Percentiles rank a stretch among this genome's conserved stretches.
Conservation (phyloP, 108 stramenopile genomes). For the Nitzschia sp. region DNA sequence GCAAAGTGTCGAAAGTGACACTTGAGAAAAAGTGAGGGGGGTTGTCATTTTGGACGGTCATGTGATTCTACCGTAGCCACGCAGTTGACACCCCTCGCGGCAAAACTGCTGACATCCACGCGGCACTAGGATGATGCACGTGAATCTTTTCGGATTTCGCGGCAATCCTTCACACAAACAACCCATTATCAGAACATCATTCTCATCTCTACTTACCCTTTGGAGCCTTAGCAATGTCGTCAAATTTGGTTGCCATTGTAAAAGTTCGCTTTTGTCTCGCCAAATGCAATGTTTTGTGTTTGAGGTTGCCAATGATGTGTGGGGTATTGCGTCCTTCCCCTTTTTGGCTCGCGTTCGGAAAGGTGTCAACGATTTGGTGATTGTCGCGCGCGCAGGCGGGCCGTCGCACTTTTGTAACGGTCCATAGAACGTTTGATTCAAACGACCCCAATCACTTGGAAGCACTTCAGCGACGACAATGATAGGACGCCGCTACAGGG, state of each 20-base stretch:
- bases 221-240: slow-evolving; percentile 82
- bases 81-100: slow-evolving; percentile 1
- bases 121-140: neutral
- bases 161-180: too few species aligned
- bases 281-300: slow-evolving; percentile 5
- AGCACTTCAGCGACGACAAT: too few species aligned
- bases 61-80: neutral
- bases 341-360: neutral
- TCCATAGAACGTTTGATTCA: too few species aligned
- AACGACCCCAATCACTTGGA: too few species aligned
- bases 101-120: neutral
- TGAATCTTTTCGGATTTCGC: neutral
- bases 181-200: neutral
- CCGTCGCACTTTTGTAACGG: too few species aligned
- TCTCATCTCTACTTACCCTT: slow-evolving; percentile 50
- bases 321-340: neutral
- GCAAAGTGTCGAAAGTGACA: neutral
- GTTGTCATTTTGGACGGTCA: neutral
- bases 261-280: slow-evolving; percentile 12
- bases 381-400: too few species aligned
- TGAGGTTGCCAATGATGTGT: slow-evolving; percentile 8
- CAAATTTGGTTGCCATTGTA: slow-evolving; percentile 82
- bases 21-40: neutral
- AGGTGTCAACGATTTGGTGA: neutral
- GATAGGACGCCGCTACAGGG: too few species aligned